Base-by-base conservation (phyloP, 2,329 filamentous ascomycete genomes). In the Talaromyces atroroseus region DNA sequence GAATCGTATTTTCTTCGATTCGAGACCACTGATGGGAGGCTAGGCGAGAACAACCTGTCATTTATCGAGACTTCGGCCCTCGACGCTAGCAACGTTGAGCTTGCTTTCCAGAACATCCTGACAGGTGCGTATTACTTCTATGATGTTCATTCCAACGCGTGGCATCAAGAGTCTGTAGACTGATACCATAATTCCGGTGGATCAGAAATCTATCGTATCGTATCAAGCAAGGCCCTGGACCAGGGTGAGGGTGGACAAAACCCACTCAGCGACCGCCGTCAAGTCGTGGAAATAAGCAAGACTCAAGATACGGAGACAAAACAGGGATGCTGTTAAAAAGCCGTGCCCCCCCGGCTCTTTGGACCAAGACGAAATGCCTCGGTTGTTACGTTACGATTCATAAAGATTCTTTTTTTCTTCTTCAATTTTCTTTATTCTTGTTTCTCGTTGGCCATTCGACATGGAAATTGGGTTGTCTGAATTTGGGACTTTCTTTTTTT, bases 41-140 rank as follows among this genome's bases (percentile, higher is more conserved):
- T 65, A 96, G 92, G 90, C 82, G 92, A 96, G 76, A 96, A 96
- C 80, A 92, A 96, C 74, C 83, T 97, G 47, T 97, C 92, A 52
- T 99, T 99, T 77, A 99, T 99, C 75, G 94, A 99, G 82, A 99
- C 94, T 44, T 99, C 95, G 60, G 94, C 94, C 62, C 87, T 99
- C 68, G 94, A 99, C 73, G 94, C 94, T 67, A 97, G 91, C 84
- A 99, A 99, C 72, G 94, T 99, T 64, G 94, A 99, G 79, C 86
- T 97, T 70, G 94, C 94, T 59, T 97, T 99, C 84, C 92, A 99
- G 80, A 97, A 97, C 78, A 99, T 99, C 72, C 82, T 99, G 73
- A 99, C 94, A 71, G 92, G 92, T 96, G 82, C 61, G 83, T 74
- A 36, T n/a, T 51, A 54, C 20, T 11, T 32, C n/a, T 16, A 21